Percentiles rank a stretch among this genome's conserved stretches.
phyloP scores from a whole-genome alignment of 176 grass and related monocot genomes.

The Alopecurus myosuroides region DNA sequence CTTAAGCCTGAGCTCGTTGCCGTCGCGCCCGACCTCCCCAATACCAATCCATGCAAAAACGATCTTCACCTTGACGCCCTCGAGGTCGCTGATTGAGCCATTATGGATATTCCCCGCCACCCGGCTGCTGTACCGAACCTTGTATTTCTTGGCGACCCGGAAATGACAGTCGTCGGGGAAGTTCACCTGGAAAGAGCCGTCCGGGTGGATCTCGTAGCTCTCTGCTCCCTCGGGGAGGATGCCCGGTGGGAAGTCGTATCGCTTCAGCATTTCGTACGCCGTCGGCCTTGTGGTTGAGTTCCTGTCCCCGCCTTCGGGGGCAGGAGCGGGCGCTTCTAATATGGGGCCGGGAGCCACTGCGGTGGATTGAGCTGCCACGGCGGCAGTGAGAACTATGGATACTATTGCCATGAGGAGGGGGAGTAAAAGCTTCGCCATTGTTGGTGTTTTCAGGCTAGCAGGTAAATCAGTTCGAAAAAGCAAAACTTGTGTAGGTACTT shows the following conservation, averaged over 20 bases:
- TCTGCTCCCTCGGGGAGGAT: slow-evolving; percentile 60
- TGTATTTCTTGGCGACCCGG: background rate
- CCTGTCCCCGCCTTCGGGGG: background rate
- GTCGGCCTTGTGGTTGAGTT: slow-evolving; percentile 5
- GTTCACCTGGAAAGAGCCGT: slow-evolving; percentile 55
- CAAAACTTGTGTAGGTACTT: background rate
- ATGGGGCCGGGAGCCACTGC: background rate
- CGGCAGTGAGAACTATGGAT: background rate
- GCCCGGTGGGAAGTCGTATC: slow-evolving; percentile 49
- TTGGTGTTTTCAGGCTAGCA: background rate
- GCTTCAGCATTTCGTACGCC: slow-evolving; percentile 67
- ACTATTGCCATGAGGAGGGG: background rate
- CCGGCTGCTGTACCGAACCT: slow-evolving; percentile 29
- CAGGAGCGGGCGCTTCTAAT: background rate
- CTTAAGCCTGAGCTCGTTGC: background rate
- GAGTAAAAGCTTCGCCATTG: background rate
- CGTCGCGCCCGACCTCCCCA: background rate
- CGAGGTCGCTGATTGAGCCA: background rate
- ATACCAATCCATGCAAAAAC: background rate
- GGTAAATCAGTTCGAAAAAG: background rate
- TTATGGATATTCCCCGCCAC: slow-evolving; percentile 26
- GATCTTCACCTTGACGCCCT: slow-evolving; percentile 14
- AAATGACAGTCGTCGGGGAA: slow-evolving; percentile 35
- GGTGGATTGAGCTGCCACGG: background rate
- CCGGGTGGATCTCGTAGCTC: slow-evolving; percentile 15